Percentiles rank a stretch among this genome's conserved stretches.
Conservation (phyloP, 768 basidiomycete genomes). For the Boletus sp. region DNA sequence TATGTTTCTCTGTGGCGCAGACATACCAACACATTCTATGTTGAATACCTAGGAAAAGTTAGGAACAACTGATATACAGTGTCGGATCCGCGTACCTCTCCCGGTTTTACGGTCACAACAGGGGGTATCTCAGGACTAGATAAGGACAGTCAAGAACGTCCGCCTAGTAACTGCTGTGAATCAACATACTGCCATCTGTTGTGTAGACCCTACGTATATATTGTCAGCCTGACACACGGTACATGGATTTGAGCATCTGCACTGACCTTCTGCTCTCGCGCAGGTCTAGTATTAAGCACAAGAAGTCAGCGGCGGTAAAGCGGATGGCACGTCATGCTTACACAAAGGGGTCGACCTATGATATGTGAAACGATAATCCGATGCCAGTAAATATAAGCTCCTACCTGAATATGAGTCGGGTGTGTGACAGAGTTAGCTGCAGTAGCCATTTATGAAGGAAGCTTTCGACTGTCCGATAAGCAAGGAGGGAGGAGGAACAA, state of each 20-base stretch:
- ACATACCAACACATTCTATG: slow-evolving; percentile 63
- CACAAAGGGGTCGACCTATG: slow-evolving; percentile 69
- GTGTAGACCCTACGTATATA: slow-evolving; percentile 49
- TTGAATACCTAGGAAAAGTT: slow-evolving; percentile 54
- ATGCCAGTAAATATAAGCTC: slow-evolving; percentile 1
- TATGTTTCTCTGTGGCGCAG: background rate
- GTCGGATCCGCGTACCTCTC: slow-evolving; percentile 39
- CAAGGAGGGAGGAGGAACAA: background rate
- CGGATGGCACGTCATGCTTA: slow-evolving; percentile 32
- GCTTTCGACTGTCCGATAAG: background rate
- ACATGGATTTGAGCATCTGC: background rate
- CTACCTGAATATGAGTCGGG: slow-evolving; percentile 57
- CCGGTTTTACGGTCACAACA: slow-evolving; percentile 58
- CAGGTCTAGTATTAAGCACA: slow-evolving; percentile 34
- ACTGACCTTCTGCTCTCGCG: slow-evolving; percentile 56
- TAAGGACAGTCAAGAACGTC: background rate
- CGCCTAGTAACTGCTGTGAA: background rate
- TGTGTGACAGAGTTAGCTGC: slow-evolving; percentile 58
- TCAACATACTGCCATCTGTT: slow-evolving; percentile 71
- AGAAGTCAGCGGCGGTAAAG: background rate
- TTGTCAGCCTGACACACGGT: background rate
- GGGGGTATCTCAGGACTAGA: slow-evolving; percentile 66
- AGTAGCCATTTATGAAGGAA: slow-evolving; percentile 48
- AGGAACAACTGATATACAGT: background rate
- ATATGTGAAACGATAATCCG: background rate